A percentile compares a stretch with the other conserved stretches of the same genome.
Conservation (phyloP, 805 yeast species). For the Barnettozyma wickerhamii region DNA sequence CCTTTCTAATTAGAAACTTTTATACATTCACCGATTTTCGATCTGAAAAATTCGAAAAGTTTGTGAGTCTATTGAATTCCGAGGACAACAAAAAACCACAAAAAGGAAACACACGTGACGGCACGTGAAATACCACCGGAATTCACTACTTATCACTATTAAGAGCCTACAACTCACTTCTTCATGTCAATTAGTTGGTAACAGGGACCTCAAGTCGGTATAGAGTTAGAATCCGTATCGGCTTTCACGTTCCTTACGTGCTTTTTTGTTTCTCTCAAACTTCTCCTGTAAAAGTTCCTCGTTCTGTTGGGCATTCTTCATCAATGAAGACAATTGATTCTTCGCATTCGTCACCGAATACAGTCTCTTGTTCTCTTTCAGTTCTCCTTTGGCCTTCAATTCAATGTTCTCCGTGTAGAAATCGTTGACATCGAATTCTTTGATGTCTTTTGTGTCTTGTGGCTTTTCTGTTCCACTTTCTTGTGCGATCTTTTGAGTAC, state of each 20-base stretch:
- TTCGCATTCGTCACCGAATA: slow-evolving; percentile 19
- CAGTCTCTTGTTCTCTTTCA: slow-evolving; percentile 21
- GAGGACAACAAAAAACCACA: slow-evolving; percentile 8
- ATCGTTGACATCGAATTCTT: slow-evolving; percentile 19
- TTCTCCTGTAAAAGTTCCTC: slow-evolving; percentile 22
- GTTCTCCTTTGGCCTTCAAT: slow-evolving; percentile 19
- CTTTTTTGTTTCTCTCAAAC: slow-evolving; percentile 20
- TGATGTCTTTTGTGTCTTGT: slow-evolving; percentile 4
- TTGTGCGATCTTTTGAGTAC: neutral
- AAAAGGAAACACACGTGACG: neutral
- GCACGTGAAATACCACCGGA: neutral
- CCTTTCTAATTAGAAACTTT: neutral
- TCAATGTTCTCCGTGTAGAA: slow-evolving; percentile 22
- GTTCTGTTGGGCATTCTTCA: slow-evolving; percentile 25
- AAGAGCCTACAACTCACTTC: too few species aligned
- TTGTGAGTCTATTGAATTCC: slow-evolving; percentile 3
- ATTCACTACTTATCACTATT: too few species aligned
- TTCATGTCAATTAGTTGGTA: too few species aligned
- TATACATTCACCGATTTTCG: neutral
- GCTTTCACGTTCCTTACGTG: slow-evolving; percentile 19
- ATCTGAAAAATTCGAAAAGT: slow-evolving; percentile 11
- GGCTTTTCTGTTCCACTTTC: slow-evolving; percentile 3
- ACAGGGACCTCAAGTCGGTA: too few species aligned
- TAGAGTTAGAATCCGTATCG: slow-evolving; percentile 25
- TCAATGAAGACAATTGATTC: slow-evolving; percentile 25